Evolutionary conservation across 257 asterid species (phyloP), one percentile per base, ranked within the genome.

Genomic region (Euphrasia confusa): DNA sequence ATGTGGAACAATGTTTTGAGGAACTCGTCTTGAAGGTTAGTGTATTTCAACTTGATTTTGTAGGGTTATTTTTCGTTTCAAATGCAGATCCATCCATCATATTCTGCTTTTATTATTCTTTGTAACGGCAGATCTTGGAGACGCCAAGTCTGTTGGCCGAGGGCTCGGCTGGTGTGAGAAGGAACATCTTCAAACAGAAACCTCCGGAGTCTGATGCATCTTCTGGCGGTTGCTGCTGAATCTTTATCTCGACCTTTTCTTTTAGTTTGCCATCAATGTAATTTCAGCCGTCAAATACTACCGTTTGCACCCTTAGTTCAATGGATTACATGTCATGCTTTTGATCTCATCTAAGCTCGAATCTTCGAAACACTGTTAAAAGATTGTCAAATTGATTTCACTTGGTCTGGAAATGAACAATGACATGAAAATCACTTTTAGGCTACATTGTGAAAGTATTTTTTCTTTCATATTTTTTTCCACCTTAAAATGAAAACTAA

Each of bases 1-100:
- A 92, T 10, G 98, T 92, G 73, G 97, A 92, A 80, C 97, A 88
- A 64, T 88, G 98, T 77, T 92, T 88, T 68, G 97, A 92, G 80
- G 97, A 92, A 78, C 95, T 92, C 8, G 90, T 84, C 74, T 70
- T 88, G 71, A 92, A 88, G 93, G 95, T 88, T 65, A 60, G 75
- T 30, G 4, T 60, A 24, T n/a, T 50, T 63, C 37, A 27, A 3
- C n/a, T 15, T 13, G 5, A 4, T 52, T 30, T 53, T 6, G 13
- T 7, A 2, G 4, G 33, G 1, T 21, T 12, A 26, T 32, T 4
- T 27, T 45, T 57, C 3, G 4, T 61, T 55, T 54, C 2, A n/a
- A 7, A 7, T 6, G 3, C 17, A 49, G 55, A 30, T 5, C 33
- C 33, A 30, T 30, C 33, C 33, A 30, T 30, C 21, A 10, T 9